Evolutionary conservation across 192 early-diverging fungal species (phyloP), one percentile per base, ranked within the genome.

Genomic region (Coemansia sp.): DNA sequence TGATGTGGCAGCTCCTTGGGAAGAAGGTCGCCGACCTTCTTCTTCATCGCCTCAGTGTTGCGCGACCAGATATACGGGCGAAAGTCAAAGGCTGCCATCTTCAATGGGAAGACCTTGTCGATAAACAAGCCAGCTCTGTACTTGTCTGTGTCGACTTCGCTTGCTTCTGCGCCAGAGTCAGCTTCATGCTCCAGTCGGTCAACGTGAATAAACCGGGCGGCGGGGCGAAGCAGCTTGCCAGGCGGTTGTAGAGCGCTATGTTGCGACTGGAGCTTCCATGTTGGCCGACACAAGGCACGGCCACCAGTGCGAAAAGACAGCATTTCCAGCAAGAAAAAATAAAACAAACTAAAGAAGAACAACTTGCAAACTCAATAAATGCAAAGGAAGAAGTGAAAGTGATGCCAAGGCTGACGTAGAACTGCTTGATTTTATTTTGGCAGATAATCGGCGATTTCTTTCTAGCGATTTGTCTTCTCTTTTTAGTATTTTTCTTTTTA

Each of bases 81-180:
- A 46, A 84, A 49, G 58, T 86, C 85, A 39, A 86, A 65, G 33
- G 57, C 46, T 0, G 75, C 65, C 39, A 84, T 67, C 62, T 84
- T 84, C 11, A 86, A 59, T 59, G 85, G 85, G 70, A 80, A 86
- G 30, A 80, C 64, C 38, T 80, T 84, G 67, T 77, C 78, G 38
- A 84, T 76, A 40, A 74, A 86, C 61, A 86, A 55, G 37, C 71
- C 74, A 0, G 82, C 85, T 26, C 55, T 73, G 58, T 76, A 81
- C 50, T 35, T 76, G n/a, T 19, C 35, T 42, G 23, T 73, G n/a
- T 28, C 35, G 1, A 5, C 21, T 8, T 58, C 61, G 19, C 30
- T 21, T 32, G 42, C 40, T 19, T 57, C 46, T 19, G 63, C 62
- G 19, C 26, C 28, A 33, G 30, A 14, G 10, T 37, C 57, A 35